Percentiles rank a stretch among this genome's conserved stretches.
phyloP scores from a whole-genome alignment of 2,329 filamentous ascomycete species.

The Microdochium trichocladiopsis region DNA sequence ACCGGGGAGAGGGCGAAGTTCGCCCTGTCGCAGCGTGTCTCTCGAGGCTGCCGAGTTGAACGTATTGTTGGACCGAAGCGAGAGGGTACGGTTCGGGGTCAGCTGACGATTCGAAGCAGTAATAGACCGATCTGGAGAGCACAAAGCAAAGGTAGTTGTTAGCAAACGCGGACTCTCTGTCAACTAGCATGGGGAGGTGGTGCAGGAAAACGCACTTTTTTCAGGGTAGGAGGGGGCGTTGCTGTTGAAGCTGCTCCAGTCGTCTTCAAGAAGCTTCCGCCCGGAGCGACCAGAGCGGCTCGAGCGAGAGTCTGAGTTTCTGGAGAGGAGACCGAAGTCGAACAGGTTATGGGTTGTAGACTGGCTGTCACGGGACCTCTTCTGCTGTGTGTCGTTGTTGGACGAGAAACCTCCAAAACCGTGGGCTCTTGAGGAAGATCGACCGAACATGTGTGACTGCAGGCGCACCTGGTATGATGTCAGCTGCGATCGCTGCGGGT shows the following conservation, averaged over 20 bases:
- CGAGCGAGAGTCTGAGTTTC: constrained; percentile 28
- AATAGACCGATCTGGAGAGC: constrained; percentile 27
- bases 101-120: constrained; percentile 24
- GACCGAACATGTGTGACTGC: constrained; percentile 34
- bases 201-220: constrained; percentile 27
- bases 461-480: constrained; percentile 8
- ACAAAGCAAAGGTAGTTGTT: constrained; percentile 9
- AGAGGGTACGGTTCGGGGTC: constrained; percentile 22
- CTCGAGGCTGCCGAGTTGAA: constrained; percentile 26
- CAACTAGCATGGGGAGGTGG: constrained; percentile 1
- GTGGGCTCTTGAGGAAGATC: constrained; percentile 31
- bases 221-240: constrained; percentile 27
- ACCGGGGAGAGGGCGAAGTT: constrained; percentile 16
- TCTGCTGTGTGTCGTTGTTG: constrained; percentile 20
- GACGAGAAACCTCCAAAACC: constrained; percentile 14
- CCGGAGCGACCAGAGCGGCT: constrained; percentile 14
- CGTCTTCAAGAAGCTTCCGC: constrained; percentile 11
- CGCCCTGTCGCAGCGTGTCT: constrained; percentile 21
- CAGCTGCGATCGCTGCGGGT: constrained; percentile 2
- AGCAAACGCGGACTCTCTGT: constrained; percentile 5
- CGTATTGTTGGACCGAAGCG: constrained; percentile 30
- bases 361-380: constrained; percentile 26
- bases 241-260: constrained; percentile 16
- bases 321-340: constrained; percentile 22
- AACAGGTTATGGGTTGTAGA: constrained; percentile 5